A percentile compares a stretch with the other conserved stretches of the same genome.
These are phyloP conservation scores for Torulaspora gathmanii DNA, from an alignment of 805 yeast genomes.

Conservation along the genomic window DNA sequence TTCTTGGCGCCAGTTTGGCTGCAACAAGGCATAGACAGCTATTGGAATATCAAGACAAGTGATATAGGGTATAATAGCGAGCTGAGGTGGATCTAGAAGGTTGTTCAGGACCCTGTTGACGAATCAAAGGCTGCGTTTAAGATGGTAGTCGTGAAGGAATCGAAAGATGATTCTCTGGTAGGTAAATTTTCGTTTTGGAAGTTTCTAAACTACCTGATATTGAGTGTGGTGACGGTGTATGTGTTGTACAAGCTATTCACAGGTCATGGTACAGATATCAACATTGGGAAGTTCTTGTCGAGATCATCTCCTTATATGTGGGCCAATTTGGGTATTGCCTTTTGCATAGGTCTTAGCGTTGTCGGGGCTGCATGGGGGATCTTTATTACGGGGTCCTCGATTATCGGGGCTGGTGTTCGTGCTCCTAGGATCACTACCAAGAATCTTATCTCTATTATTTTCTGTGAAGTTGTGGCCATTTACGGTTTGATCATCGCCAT, in stretches of 20 bases:
- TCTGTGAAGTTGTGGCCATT: constrained; percentile 98
- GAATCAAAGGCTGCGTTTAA: background rate
- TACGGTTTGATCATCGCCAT: constrained; percentile 97
- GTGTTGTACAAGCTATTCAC: constrained; percentile 56
- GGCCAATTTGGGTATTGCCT: constrained; percentile 86
- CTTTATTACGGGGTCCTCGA: constrained; percentile 89
- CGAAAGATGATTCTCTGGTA: constrained; percentile 14
- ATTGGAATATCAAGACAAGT: background rate
- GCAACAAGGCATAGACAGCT: background rate
- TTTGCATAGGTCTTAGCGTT: constrained; percentile 90
- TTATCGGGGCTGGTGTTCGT: constrained; percentile 96
- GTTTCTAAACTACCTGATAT: constrained; percentile 21
- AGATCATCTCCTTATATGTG: constrained; percentile 93
- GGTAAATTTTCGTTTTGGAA: constrained; percentile 20
- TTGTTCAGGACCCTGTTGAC: background rate
- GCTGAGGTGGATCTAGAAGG: background rate
- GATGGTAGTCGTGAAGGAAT: constrained; percentile 15
- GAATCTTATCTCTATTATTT: constrained; percentile 91
- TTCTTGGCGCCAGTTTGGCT: background rate
- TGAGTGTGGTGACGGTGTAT: constrained; percentile 25
- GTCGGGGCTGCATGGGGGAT: constrained; percentile 99
- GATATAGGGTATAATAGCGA: constrained; percentile 3
- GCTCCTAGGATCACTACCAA: constrained; percentile 97
- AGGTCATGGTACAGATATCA: constrained; percentile 87
- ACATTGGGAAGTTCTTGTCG: constrained; percentile 82